Conservation (phyloP, 2,329 filamentous ascomycete genomes). For the Phialemoniopsis sp. region DNA sequence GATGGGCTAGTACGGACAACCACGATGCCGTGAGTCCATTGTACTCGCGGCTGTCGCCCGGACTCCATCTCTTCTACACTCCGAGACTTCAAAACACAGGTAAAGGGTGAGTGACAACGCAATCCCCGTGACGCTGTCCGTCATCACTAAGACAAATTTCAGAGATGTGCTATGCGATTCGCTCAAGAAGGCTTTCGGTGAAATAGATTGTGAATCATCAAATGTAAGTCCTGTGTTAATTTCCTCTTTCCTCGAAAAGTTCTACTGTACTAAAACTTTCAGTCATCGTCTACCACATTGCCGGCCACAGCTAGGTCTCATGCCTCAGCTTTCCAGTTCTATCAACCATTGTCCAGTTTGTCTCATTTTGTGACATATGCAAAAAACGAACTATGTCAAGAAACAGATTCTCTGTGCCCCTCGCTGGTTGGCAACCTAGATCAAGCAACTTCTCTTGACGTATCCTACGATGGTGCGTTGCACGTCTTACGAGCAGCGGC, state of each 20-base stretch:
- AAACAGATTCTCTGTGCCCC: conserved; percentile 42
- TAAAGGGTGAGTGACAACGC: conserved; percentile 16
- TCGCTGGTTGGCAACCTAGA: conserved; percentile 35
- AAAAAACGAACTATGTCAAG: conserved; percentile 45
- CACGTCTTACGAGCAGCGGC: conserved; percentile 62
- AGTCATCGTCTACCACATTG: conserved; percentile 60
- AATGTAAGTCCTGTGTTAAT: conserved; percentile 26
- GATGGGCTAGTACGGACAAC: conserved; percentile 63
- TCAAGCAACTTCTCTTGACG: conserved; percentile 63
- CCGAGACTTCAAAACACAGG: conserved; percentile 27
- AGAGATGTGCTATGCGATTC: conserved; percentile 52
- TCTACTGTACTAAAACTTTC: too few species aligned
- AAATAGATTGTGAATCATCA: conserved; percentile 49
- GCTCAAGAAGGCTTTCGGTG: conserved; percentile 53
- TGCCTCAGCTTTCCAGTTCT: conserved; percentile 65
- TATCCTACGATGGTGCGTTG: conserved; percentile 70
- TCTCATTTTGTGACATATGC: conserved; percentile 49
- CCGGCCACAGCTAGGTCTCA: conserved; percentile 36
- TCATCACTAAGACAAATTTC: conserved; percentile 6
- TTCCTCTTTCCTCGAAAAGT: too few species aligned
- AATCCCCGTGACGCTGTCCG: conserved; percentile 19
- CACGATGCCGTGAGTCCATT: conserved; percentile 66
- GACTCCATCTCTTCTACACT: conserved; percentile 77
- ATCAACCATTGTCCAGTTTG: conserved; percentile 58
- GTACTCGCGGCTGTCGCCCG: conserved; percentile 69